A percentile compares a stretch with the other conserved stretches of the same genome.
Evolutionary conservation across 306 rosid species (phyloP).

Genomic region (Lathyrus aphaca): DNA sequence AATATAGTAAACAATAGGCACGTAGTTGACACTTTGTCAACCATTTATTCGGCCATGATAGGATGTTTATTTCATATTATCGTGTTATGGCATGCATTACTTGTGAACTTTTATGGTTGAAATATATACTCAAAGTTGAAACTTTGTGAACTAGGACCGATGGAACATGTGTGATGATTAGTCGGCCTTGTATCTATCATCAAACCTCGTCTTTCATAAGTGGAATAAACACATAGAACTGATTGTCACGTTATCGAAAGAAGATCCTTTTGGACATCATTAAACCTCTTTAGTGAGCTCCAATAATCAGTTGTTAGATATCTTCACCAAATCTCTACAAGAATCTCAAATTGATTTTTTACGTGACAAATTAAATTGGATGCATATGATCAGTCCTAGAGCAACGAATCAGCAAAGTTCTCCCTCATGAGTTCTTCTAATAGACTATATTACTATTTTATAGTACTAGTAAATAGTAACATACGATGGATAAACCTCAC

Average conservation of each 20-base stretch:
- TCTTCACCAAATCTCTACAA: not conserved
- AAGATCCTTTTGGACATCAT: not conserved
- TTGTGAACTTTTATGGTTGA: not conserved
- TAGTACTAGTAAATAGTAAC: constrained; percentile 24
- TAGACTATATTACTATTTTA: not conserved
- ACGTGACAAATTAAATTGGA: not conserved
- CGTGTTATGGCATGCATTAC: not conserved
- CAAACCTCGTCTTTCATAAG: not conserved
- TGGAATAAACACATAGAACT: not conserved
- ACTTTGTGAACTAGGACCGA: not conserved
- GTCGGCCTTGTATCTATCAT: not conserved
- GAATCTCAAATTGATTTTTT: not conserved
- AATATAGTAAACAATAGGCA: not conserved
- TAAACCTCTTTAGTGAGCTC: not conserved
- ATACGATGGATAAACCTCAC: constrained; percentile 45
- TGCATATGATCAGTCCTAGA: not conserved
- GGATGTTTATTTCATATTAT: not conserved
- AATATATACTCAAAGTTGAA: not conserved
- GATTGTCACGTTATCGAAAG: not conserved
- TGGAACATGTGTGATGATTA: not conserved
- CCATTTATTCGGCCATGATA: not conserved
- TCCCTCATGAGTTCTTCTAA: not conserved
- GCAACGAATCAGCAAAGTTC: not conserved
- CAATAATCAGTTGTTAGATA: not conserved
- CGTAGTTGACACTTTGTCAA: no score